These are phyloP conservation scores for Butyriboletus loyo DNA, from an alignment of 768 basidiomycete genomes.

Conservation along the genomic window DNA sequence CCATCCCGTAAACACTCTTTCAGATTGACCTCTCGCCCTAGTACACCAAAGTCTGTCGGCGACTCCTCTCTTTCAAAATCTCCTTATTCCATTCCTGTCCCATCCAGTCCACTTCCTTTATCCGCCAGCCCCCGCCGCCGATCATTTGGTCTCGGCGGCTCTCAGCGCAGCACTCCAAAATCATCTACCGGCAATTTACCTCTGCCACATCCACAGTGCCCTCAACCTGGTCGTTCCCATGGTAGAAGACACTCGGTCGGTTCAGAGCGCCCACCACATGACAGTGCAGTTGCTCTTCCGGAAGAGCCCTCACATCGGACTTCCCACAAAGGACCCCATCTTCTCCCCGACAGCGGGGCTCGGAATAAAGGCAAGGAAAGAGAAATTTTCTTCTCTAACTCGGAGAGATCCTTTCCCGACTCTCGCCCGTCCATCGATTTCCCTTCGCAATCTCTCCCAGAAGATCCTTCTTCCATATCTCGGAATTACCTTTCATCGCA, in stretches of 20 bases:
- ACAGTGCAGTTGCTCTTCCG: slow-evolving; percentile 32
- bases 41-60: slow-evolving; percentile 28
- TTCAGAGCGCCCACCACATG: slow-evolving; percentile 32
- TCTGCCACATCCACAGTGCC: slow-evolving; percentile 15
- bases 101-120: slow-evolving; percentile 30
- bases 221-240: slow-evolving; percentile 19
- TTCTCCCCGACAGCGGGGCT: slow-evolving; percentile 9
- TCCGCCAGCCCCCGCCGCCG: slow-evolving; percentile 34
- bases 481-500: slow-evolving; percentile 12
- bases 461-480: slow-evolving; percentile 14
- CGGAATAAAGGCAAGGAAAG: slow-evolving; percentile 30
- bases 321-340: slow-evolving; percentile 8
- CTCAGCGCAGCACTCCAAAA: slow-evolving; percentile 30
- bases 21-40: slow-evolving; percentile 29
- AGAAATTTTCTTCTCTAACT: slow-evolving; percentile 3
- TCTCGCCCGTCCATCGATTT: slow-evolving; percentile 11
- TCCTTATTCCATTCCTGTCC: slow-evolving; percentile 24
- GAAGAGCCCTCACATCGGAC: slow-evolving; percentile 21
- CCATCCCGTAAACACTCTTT: slow-evolving; percentile 32
- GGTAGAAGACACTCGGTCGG: slow-evolving; percentile 27
- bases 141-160: slow-evolving; percentile 29
- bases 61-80: slow-evolving; percentile 18
- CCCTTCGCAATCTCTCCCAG: slow-evolving; percentile 23
- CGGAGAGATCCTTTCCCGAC: slow-evolving; percentile 8
- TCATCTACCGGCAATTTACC: slow-evolving; percentile 29